Base-by-base conservation (phyloP, 73 alveolate species). In the Paramecium primaurelia region DNA sequence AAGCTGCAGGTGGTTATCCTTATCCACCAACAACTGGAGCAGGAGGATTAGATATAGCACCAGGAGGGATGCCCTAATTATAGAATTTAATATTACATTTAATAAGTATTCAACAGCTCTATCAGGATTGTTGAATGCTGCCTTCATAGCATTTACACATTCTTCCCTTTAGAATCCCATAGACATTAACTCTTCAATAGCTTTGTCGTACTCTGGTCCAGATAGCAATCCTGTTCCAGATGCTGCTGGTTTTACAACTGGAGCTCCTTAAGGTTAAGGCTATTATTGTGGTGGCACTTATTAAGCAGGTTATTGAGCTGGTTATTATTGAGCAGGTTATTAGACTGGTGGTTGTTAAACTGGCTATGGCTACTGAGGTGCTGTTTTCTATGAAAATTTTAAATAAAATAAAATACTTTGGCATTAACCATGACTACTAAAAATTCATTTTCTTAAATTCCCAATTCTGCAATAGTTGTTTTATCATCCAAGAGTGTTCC, bases 61-160 rank as follows among this genome's bases (percentile, higher is more conserved):
- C 49, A 80, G 91, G 77, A 12, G 75, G 75, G 1, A 45, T 80
- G 12, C 91, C 91, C 91, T 80, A 20, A 80, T 11, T 16, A 26
- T 80, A n/a, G n/a, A 44, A 80, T 12, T 38, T 25, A 10, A 1
- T 5, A 22, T 42, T 68, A 77, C 94, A 71, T 84, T 89, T 20
- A 89, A 38, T 54, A 89, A 89, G 77, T 89, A 89, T 42, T 89
- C 94, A 71, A 73, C 58, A 10, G 94, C 94, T 73, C 94, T 89
- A 22, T 89, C 94, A 26, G 94, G 92, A 25, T 89, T 89, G 60
- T 89, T 71, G 77, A 71, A 89, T 44, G 94, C 94, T 16, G 94
- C 94, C 40, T 73, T 89, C 91, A 89, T 71, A 45, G 94, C 94
- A 58, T 68, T 51, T 4, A 71, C 37, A 49, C 86, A 47, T 47